A percentile compares a stretch with the other conserved stretches of the same genome.
phyloP scores from a whole-genome alignment of 2,329 filamentous ascomycete genomes.

The Cercospora sojina region DNA sequence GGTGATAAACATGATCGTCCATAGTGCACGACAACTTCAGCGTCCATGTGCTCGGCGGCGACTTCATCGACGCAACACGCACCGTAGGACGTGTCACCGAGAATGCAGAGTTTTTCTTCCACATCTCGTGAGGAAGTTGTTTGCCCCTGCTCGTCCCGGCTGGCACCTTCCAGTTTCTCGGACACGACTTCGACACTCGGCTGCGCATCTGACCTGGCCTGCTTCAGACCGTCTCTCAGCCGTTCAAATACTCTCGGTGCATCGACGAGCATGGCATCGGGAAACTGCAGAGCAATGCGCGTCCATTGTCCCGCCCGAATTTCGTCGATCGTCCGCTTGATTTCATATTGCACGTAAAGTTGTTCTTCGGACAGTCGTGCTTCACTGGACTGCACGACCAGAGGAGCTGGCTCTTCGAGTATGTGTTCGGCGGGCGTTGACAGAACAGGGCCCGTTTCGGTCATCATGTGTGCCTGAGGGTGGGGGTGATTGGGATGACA shows the following conservation, averaged over 20 bases:
- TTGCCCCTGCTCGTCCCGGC: background rate
- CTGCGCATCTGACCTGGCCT: conserved; percentile 3
- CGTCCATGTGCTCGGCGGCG: conserved; percentile 87
- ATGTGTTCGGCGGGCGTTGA: conserved; percentile 64
- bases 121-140: conserved; percentile 30
- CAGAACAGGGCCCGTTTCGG: conserved; percentile 53
- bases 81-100: conserved; percentile 95
- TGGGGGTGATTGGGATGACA: conserved; percentile 4
- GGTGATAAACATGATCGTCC: conserved; percentile 89
- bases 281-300: conserved; percentile 89
- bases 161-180: conserved; percentile 14
- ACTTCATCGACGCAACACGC: conserved; percentile 97
- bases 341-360: conserved; percentile 76
- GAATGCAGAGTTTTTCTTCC: conserved; percentile 67
- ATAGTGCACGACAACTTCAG: conserved; percentile 91
- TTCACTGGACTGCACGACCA: conserved; percentile 33
- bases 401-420: conserved; percentile 54
- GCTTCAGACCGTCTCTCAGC: conserved; percentile 54
- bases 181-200: conserved; percentile 10
- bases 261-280: conserved; percentile 87
- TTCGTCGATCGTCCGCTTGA: conserved; percentile 73
- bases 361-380: conserved; percentile 62
- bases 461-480: conserved; percentile 4
- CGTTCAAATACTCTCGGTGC: conserved; percentile 74
- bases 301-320: conserved; percentile 70